Evolutionary conservation across 768 basidiomycete genomes (phyloP).

Genomic region (Leccinum rimulosum): DNA sequence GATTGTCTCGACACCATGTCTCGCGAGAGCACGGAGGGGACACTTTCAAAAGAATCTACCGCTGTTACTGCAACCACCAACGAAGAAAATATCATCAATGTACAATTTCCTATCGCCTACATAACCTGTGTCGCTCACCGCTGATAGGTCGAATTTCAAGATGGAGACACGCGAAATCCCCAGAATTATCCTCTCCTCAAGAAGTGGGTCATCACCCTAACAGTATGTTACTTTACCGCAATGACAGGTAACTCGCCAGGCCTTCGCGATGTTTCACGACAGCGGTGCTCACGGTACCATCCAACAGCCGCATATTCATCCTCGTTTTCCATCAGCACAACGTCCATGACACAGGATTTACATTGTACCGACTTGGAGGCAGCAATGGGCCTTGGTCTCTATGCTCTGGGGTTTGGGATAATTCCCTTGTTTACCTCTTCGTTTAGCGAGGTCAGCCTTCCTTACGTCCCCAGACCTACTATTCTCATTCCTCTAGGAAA

Average conservation of each 20-base stretch:
- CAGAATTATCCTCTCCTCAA: constrained; percentile 33
- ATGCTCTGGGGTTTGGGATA: constrained; percentile 58
- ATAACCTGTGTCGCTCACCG: constrained; percentile 2
- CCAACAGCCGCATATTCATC: constrained; percentile 44
- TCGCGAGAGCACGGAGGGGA: constrained; percentile 1
- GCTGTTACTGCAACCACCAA: neutral
- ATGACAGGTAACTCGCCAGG: constrained; percentile 15
- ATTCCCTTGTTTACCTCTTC: constrained; percentile 62
- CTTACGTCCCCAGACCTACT: neutral
- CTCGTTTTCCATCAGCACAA: constrained; percentile 52
- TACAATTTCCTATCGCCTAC: neutral
- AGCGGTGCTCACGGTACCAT: neutral
- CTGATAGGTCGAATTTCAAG: constrained; percentile 38
- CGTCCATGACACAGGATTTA: constrained; percentile 49
- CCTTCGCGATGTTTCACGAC: neutral
- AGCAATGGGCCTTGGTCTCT: constrained; percentile 49
- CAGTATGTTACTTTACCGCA: constrained; percentile 24
- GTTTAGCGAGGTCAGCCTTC: constrained; percentile 49
- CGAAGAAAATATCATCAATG: constrained; percentile 12
- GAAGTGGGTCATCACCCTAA: constrained; percentile 42
- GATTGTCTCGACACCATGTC: constrained; percentile 10
- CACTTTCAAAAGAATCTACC: constrained; percentile 1
- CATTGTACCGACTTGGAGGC: constrained; percentile 45
- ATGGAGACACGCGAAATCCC: constrained; percentile 40
- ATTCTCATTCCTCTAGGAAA: constrained; percentile 41